Percentiles rank a stretch among this genome's conserved stretches.
phyloP scores from a whole-genome alignment of 2,329 filamentous ascomycete genomes.

The Emergomyces orientalis region DNA sequence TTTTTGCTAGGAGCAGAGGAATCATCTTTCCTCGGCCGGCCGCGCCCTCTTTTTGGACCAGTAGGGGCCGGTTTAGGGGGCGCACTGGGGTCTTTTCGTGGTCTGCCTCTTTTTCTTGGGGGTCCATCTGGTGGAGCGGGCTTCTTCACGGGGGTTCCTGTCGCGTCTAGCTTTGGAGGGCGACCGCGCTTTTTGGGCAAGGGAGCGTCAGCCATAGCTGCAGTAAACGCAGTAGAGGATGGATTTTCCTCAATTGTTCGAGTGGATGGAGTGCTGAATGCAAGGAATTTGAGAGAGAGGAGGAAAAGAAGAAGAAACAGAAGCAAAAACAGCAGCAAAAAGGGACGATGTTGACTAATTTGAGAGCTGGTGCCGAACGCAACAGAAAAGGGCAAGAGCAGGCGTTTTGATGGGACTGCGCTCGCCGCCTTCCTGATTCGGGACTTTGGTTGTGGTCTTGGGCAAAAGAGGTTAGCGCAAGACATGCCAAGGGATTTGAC shows the following conservation, averaged over 20 bases:
- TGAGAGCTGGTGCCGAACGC: neutral
- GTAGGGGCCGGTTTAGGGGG: neutral
- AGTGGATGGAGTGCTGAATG: neutral
- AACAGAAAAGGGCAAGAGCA: neutral
- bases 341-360: neutral
- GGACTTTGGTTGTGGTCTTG: neutral
- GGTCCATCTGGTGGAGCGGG: constrained; percentile 9
- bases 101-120: constrained; percentile 15
- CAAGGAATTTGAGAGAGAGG: neutral
- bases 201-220: neutral
- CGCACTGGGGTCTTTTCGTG: constrained; percentile 8
- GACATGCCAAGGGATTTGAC: neutral
- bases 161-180: constrained; percentile 12
- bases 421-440: neutral
- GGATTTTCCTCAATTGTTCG: neutral
- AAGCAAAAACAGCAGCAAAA: neutral
- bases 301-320: neutral
- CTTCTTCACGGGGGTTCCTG: constrained; percentile 8
- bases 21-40: neutral
- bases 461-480: neutral
- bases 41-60: constrained; percentile 4
- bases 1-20: constrained; percentile 1
- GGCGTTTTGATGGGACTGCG: too few species aligned
- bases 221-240: neutral
- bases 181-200: constrained; percentile 14